phyloP scores from a whole-genome alignment of 2,329 filamentous ascomycete genomes.

The Phoma sp. region DNA sequence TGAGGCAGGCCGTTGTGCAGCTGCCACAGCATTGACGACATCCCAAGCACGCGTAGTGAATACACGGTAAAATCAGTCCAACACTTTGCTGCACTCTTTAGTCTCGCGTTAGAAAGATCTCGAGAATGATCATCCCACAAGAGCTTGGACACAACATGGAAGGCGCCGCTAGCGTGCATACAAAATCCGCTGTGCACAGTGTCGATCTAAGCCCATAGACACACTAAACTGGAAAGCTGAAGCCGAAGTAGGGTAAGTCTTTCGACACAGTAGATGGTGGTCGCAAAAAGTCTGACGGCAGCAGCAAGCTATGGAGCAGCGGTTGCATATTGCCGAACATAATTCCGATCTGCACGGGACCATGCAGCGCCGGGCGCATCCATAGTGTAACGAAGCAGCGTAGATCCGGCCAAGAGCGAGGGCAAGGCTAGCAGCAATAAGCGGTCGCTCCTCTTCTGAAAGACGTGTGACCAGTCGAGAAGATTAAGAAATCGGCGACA shows the following conservation, averaged over 20 bases:
- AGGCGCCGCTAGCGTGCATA: constrained; percentile 23
- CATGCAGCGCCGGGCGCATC: constrained; percentile 3
- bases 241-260: constrained; percentile 25
- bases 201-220: constrained; percentile 14
- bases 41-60: constrained; percentile 14
- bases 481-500: not conserved
- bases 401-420: constrained; percentile 18
- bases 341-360: not conserved
- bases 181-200: constrained; percentile 14
- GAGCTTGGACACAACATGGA: constrained; percentile 18
- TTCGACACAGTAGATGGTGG: constrained; percentile 25
- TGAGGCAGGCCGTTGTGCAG: constrained; percentile 3
- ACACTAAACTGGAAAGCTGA: constrained; percentile 27
- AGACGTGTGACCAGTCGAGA: constrained; percentile 21
- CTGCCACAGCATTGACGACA: constrained; percentile 22
- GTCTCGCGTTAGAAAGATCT: not conserved
- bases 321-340: not conserved
- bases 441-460: constrained; percentile 21
- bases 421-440: constrained; percentile 22
- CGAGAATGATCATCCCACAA: constrained; percentile 3
- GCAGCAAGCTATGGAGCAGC: constrained; percentile 14
- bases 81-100: constrained; percentile 16
- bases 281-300: constrained; percentile 25
- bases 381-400: constrained; percentile 16
- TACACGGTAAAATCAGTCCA: not conserved